Percentiles rank a stretch among this genome's conserved stretches.
These are phyloP conservation scores for Cicer cuneatum DNA, from an alignment of 306 rosid species.

Conservation along the genomic window DNA sequence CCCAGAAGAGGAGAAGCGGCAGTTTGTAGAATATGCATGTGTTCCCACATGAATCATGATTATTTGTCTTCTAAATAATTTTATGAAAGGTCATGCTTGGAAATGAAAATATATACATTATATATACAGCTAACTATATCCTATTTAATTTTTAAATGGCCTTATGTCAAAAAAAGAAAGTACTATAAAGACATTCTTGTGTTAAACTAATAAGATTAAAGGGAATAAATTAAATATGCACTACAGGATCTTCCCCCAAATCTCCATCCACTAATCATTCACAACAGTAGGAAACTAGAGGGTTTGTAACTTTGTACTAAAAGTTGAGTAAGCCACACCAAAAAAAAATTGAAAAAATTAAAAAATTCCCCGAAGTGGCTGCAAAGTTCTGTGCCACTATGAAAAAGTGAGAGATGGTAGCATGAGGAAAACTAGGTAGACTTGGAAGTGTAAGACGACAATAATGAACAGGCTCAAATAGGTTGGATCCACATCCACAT, in stretches of 20 bases:
- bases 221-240: conserved; percentile 44
- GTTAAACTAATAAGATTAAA: conserved; percentile 36
- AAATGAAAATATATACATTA: neutral
- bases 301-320: conserved; percentile 51
- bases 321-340: conserved; percentile 55
- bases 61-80: conserved; percentile 28
- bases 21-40: conserved; percentile 42
- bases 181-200: conserved; percentile 15
- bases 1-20: conserved; percentile 21
- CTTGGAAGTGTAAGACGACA: conserved; percentile 54
- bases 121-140: conserved; percentile 27
- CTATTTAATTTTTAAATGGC: conserved; percentile 27
- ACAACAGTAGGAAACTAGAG: conserved; percentile 46
- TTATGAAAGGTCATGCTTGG: conserved; percentile 39
- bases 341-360: conserved; percentile 10
- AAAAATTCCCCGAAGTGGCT: conserved; percentile 40
- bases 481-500: conserved; percentile 92
- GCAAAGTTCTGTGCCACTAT: conserved; percentile 38
- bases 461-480: conserved; percentile 65
- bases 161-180: conserved; percentile 23
- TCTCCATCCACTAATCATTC: conserved; percentile 60
- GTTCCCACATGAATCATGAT: conserved; percentile 45
- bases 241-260: conserved; percentile 53
- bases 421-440: conserved; percentile 50
- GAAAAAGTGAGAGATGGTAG: conserved; percentile 54